Conservation (phyloP, 768 basidiomycete genomes). For the Russula sp. region DNA sequence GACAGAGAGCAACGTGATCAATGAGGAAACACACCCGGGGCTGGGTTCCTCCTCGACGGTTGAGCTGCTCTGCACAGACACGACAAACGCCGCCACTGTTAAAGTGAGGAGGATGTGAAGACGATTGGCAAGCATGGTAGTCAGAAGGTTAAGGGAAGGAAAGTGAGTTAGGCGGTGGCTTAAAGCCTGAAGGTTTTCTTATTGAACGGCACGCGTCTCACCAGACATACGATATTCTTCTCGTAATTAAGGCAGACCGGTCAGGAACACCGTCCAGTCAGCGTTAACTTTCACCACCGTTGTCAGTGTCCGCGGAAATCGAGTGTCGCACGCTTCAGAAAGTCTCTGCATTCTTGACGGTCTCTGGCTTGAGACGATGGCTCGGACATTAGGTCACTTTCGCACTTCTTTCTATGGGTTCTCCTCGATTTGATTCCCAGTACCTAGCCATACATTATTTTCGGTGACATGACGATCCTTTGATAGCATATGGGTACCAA, state of each 20-base stretch:
- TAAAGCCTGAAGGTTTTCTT: neutral
- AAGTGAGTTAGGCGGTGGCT: neutral
- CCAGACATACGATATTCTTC: too few species aligned
- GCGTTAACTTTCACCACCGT: neutral
- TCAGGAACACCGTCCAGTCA: neutral
- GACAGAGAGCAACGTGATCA: neutral
- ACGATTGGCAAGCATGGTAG: slow-evolving; percentile 1
- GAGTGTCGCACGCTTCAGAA: too few species aligned
- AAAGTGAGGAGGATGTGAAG: neutral
- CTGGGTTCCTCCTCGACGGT: neutral
- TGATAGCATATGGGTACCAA: too few species aligned
- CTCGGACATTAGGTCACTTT: too few species aligned
- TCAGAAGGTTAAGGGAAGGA: neutral
- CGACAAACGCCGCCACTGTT: neutral
- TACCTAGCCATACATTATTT: too few species aligned
- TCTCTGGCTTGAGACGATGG: too few species aligned
- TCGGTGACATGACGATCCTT: too few species aligned
- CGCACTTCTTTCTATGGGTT: too few species aligned
- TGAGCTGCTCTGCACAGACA: neutral
- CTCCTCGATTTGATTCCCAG: too few species aligned
- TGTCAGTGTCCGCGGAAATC: neutral
- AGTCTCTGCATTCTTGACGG: too few species aligned
- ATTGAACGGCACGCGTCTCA: too few species aligned
- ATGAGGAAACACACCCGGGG: neutral
- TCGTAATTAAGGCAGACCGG: neutral